Evolutionary conservation across 176 grass and related monocot species (phyloP), one percentile per base, ranked within the genome.

Genomic region (Triticum timopheevii): DNA sequence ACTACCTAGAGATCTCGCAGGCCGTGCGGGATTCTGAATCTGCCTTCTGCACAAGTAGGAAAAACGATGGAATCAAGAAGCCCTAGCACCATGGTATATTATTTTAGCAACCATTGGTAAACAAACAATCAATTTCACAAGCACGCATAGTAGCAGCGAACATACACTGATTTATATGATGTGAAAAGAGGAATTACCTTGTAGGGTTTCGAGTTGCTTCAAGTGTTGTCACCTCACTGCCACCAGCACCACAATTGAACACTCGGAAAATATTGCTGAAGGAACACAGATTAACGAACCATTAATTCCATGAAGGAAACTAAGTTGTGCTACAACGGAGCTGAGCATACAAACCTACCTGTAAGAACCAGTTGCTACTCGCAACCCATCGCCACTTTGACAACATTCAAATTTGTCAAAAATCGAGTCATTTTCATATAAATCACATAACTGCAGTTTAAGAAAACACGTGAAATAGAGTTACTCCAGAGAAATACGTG

Each of bases 321-420:
- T n/a, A 61, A 85, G 31, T 2, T 71, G 38, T 81, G 31, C 28
- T 16, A 70, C 50, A 83, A 76, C 62, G 79, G 59, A 59, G n/a
- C 83, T 81, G 30, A 71, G 44, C 30, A 76, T 31, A 80, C 38
- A 69, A 77, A 65, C 38, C 22, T 89, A 98, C 96, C 92, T 98
- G 90, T 98, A 98, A 81, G 96, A 96, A 88, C 96, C 96, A 88
- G 93, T 96, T 76, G 93, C 96, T 56, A 96, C 93, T 71, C 73
- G 89, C 76, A 87, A 88, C 50, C 96, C 96, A 88, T 98, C 93
- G 63, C 93, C 96, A 69, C 96, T 96, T 92, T 95, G 85, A 89
- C 92, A 96, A 56, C 93, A 98, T 77, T 98, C 96, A 78, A 98
- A 98, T 86, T 98, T 98, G 87, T 98, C 96, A 5, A 98, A 98